Conservation (phyloP, 805 yeast species). For the Scheffersomyces stipitis region DNA sequence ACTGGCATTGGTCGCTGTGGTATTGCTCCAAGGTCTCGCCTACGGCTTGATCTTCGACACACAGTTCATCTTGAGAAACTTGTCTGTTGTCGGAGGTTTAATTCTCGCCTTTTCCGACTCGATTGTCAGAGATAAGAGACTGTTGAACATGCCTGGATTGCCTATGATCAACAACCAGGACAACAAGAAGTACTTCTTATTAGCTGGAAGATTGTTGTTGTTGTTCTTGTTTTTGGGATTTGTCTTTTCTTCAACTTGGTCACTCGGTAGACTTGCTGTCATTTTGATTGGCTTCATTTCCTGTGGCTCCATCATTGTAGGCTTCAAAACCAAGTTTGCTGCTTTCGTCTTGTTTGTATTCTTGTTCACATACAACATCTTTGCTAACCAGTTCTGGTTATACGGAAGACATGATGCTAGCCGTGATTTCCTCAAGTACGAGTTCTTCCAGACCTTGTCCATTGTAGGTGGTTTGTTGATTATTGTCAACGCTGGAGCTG, state of each 20-base stretch:
- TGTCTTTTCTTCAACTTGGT: slow-evolving; percentile 73
- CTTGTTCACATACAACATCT: slow-evolving; percentile 71
- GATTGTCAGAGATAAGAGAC: slow-evolving; percentile 71
- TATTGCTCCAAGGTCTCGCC: slow-evolving; percentile 78
- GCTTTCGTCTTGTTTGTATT: slow-evolving; percentile 70
- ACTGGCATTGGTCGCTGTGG: slow-evolving; percentile 64
- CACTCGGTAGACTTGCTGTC: slow-evolving; percentile 59
- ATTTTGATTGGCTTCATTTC: slow-evolving; percentile 68
- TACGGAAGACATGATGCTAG: slow-evolving; percentile 66
- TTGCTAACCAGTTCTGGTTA: slow-evolving; percentile 88
- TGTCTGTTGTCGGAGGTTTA: slow-evolving; percentile 90
- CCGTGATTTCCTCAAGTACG: slow-evolving; percentile 88
- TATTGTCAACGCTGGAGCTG: slow-evolving; percentile 95
- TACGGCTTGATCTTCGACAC: slow-evolving; percentile 85
- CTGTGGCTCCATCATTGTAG: slow-evolving; percentile 80
- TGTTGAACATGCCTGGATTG: slow-evolving; percentile 68
- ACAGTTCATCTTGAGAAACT: slow-evolving; percentile 79
- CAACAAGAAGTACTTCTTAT: slow-evolving; percentile 75
- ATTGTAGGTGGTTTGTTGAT: slow-evolving; percentile 92
- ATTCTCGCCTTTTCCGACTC: slow-evolving; percentile 85
- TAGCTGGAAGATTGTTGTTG: slow-evolving; percentile 85
- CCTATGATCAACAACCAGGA: slow-evolving; percentile 65
- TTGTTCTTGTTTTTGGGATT: slow-evolving; percentile 86
- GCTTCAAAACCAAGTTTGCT: slow-evolving; percentile 88
- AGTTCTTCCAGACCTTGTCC: slow-evolving; percentile 89